Conservation (phyloP, 331 rosid genomes). For the Pyrus hybrid region DNA sequence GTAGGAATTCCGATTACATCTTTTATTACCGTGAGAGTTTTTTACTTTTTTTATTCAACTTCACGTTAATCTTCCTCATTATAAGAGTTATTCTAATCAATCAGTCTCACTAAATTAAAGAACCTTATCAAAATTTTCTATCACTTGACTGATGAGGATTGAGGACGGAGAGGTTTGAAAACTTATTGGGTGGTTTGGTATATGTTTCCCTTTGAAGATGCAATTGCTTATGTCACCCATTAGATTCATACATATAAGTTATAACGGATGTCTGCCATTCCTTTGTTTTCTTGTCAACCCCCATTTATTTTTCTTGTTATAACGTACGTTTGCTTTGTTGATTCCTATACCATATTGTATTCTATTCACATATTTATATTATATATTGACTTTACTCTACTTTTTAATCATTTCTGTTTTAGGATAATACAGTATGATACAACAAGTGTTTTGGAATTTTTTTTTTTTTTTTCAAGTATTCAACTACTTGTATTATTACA, state of each 20-base stretch:
- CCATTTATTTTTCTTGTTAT: background rate
- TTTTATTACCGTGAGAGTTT: no score
- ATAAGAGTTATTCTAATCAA: background rate
- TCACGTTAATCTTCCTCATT: no score
- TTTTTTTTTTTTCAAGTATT: no score
- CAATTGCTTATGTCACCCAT: conserved; percentile 39
- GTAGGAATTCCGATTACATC: background rate
- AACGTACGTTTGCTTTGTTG: background rate
- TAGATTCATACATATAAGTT: background rate
- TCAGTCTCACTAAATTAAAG: no score
- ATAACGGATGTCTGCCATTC: conserved; percentile 4
- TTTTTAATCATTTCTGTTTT: background rate
- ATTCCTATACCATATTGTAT: background rate
- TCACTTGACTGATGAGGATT: background rate
- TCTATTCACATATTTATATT: background rate
- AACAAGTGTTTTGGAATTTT: no score
- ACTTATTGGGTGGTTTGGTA: background rate
- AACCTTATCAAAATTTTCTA: background rate
- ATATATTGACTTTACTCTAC: background rate
- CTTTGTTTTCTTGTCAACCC: background rate
- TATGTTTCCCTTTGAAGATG: conserved; percentile 29
- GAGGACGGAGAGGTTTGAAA: background rate
- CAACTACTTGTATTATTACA: no score
- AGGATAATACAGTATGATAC: no score
- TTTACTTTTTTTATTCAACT: no score